Percentiles rank a stretch among this genome's conserved stretches.
phyloP scores from a whole-genome alignment of 2,329 filamentous ascomycete genomes.

The Alternaria panax region DNA sequence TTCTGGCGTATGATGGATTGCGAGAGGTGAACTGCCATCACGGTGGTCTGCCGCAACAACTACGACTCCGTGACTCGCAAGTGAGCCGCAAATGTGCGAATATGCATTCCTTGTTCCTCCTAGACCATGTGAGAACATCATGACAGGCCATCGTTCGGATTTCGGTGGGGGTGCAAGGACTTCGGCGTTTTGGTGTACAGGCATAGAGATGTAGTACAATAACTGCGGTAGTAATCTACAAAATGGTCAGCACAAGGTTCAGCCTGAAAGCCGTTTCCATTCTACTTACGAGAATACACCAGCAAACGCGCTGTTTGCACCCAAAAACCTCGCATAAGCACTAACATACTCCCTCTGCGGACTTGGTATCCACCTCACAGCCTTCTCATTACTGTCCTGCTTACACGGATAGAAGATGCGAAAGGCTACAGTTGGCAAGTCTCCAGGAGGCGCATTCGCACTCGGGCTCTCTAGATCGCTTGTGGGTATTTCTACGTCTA shows the following conservation, averaged over 20 bases:
- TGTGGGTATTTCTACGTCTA: slow-evolving; percentile 81
- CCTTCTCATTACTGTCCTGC: slow-evolving; percentile 56
- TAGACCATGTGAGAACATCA: slow-evolving; percentile 86
- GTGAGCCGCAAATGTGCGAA: slow-evolving; percentile 78
- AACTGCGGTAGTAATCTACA: slow-evolving; percentile 71
- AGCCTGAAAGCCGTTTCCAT: not conserved
- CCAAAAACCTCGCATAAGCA: slow-evolving; percentile 79
- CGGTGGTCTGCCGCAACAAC: slow-evolving; percentile 84
- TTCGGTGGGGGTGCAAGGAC: slow-evolving; percentile 59
- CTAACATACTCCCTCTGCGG: slow-evolving; percentile 78
- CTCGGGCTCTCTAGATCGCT: slow-evolving; percentile 56
- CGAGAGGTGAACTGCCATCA: slow-evolving; percentile 80
- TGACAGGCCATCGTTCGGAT: slow-evolving; percentile 74
- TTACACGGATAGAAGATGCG: slow-evolving; percentile 77
- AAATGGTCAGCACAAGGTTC: not conserved
- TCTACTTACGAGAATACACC: slow-evolving; percentile 49
- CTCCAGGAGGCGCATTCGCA: slow-evolving; percentile 61
- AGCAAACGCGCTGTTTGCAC: slow-evolving; percentile 63
- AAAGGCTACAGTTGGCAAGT: slow-evolving; percentile 75
- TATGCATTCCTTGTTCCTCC: slow-evolving; percentile 84
- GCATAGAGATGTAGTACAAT: slow-evolving; percentile 76
- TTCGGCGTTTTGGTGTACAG: slow-evolving; percentile 74
- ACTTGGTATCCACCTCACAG: slow-evolving; percentile 77
- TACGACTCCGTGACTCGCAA: slow-evolving; percentile 81
- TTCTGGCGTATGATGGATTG: slow-evolving; percentile 69